Evolutionary conservation across 768 basidiomycete species (phyloP), one percentile per base, ranked within the genome.

Genomic region (Paxillus ammoniavirescens): DNA sequence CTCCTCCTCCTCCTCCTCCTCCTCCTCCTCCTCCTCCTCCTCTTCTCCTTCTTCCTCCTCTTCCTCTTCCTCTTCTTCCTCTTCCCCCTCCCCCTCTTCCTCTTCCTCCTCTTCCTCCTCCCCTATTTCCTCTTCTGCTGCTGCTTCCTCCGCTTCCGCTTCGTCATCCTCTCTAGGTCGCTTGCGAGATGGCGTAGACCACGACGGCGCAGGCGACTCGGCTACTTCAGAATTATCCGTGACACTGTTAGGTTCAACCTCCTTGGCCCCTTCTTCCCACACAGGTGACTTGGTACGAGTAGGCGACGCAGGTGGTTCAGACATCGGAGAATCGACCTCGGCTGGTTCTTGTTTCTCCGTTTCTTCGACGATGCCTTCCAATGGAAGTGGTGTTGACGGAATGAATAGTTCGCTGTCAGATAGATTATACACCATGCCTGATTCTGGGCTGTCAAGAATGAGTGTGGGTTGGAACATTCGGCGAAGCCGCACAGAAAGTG

Each of bases 341-440:
- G 62, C 60, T 13, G 41, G 53, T 15, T 23, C 49, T 13, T 50
- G 33, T 46, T 64, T 57, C 50, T 47, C 52, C 5, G 30, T 50
- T n/a, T 53, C 47, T 23, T 53, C 52, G 14, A 21, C 14, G 18
- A 47, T 43, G 15, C 60, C 59, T 42, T 53, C 59, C 42, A 55
- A 38, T 21, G 50, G 57, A 26, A 52, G 26, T 13, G 52, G 43
- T 18, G 61, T 42, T 12, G 60, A 61, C 28, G 60, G 54, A 40
- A 65, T 59, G 37, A 57, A 63, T 30, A 72, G 47, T 46, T 75
- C 71, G 50, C 56, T 57, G 26, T 73, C 67, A 31, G 58, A 59
- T 10, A 80, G 62, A 64, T 73, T 65, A 28, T 57, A 62, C 55
- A 80, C 75, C 57, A 66, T 72, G 38, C 77, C 75, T 33, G 68